phyloP scores from a whole-genome alignment of 2,329 filamentous ascomycete genomes.

The Colletotrichum sp. region DNA sequence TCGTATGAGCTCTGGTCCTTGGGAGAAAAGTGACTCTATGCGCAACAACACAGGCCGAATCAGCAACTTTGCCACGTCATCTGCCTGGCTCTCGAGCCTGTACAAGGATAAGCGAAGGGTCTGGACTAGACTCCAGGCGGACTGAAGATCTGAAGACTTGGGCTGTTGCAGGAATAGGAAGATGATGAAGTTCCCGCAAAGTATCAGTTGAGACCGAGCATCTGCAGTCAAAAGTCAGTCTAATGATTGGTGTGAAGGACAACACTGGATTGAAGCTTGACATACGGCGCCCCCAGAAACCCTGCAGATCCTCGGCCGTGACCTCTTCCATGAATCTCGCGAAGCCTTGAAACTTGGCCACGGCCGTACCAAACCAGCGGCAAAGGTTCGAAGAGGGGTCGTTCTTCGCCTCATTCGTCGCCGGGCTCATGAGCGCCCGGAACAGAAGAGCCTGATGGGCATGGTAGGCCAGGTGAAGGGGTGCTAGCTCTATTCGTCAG shows the following conservation, averaged over 20 bases:
- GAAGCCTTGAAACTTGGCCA: conserved; percentile 41
- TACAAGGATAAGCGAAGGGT: conserved; percentile 42
- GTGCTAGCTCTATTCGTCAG: conserved; percentile 23
- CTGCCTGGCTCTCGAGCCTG: conserved; percentile 33
- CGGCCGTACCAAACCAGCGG: conserved; percentile 36
- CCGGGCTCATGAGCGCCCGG: conserved; percentile 50
- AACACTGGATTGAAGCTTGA: conserved; percentile 2
- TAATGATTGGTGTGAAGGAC: background rate
- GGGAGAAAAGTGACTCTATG: conserved; percentile 44
- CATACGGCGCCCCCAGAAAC: conserved; percentile 51
- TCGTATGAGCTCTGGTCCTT: conserved; percentile 27
- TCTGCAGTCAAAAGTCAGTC: conserved; percentile 20
- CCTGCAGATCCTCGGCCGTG: conserved; percentile 37
- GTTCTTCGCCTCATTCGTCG: conserved; percentile 43
- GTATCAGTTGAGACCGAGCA: conserved; percentile 48
- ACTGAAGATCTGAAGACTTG: conserved; percentile 34
- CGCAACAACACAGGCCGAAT: conserved; percentile 40
- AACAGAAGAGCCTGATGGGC: conserved; percentile 46
- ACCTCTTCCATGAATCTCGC: conserved; percentile 40
- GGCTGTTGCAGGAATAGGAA: conserved; percentile 51
- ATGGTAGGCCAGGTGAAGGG: conserved; percentile 47
- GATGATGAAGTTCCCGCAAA: conserved; percentile 53
- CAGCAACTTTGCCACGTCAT: conserved; percentile 33
- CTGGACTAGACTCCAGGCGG: conserved; percentile 39
- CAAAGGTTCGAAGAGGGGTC: conserved; percentile 39